Conservation (phyloP, 2,329 filamentous ascomycete species). For the Epichloe glyceriae region DNA sequence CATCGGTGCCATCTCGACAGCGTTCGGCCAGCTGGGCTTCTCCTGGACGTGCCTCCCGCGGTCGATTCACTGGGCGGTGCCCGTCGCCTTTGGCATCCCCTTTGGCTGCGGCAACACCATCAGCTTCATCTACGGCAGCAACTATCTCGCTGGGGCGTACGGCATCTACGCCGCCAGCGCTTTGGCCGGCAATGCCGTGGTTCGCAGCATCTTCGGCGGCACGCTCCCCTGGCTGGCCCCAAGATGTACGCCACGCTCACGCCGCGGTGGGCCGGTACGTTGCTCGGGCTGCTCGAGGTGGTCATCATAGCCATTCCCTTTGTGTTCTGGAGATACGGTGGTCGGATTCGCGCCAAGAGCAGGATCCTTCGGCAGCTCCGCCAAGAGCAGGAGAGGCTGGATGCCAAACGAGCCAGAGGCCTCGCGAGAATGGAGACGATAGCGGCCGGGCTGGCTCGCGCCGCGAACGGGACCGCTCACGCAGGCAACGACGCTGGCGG, state of each 20-base stretch:
- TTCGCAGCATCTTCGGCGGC: conserved; percentile 63
- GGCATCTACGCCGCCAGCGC: conserved; percentile 73
- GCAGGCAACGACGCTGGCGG: no score
- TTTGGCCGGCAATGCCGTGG: conserved; percentile 65
- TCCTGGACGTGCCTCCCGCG: conserved; percentile 73
- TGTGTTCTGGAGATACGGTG: conserved; percentile 56
- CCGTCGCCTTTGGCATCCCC: conserved; percentile 64
- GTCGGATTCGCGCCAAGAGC: conserved; percentile 38
- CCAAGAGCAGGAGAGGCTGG: conserved; percentile 28
- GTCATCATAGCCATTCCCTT: conserved; percentile 67
- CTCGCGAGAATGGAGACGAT: conserved; percentile 11
- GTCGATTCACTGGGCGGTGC: conserved; percentile 69
- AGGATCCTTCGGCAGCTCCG: conserved; percentile 31
- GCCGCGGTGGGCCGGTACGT: conserved; percentile 66
- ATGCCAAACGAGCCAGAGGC: conserved; percentile 19
- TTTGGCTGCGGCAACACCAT: conserved; percentile 67
- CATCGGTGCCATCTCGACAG: conserved; percentile 60
- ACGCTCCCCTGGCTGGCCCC: conserved; percentile 59
- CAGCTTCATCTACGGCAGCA: conserved; percentile 71
- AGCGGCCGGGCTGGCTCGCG: neutral
- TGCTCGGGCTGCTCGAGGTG: conserved; percentile 62
- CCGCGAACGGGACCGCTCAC: neutral
- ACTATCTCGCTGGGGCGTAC: conserved; percentile 69
- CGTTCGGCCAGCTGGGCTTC: conserved; percentile 73
- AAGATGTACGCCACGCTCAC: conserved; percentile 57